phyloP scores from a whole-genome alignment of 176 grass and related monocot species.

The Phoenix roebelenii region DNA sequence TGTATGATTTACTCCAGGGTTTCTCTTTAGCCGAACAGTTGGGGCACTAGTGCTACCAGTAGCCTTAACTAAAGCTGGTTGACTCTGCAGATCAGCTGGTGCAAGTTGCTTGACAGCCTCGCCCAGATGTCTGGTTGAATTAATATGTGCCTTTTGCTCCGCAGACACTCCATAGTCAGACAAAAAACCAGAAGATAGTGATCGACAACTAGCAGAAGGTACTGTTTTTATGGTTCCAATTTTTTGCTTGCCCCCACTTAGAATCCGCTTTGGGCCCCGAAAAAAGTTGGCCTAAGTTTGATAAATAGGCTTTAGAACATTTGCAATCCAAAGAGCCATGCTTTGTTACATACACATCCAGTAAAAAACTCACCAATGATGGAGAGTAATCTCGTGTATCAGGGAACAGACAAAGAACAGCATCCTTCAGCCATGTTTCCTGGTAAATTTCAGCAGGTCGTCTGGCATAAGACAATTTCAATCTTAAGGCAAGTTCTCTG shows the following conservation, averaged over 20 bases:
- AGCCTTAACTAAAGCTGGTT: constrained; percentile 32
- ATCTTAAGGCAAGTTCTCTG: constrained; percentile 24
- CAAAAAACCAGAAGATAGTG: constrained; percentile 33
- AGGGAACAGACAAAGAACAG: constrained; percentile 54
- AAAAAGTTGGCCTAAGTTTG: constrained; percentile 69
- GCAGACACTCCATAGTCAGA: constrained; percentile 26
- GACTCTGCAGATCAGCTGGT: constrained; percentile 47
- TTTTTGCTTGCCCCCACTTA: constrained; percentile 53
- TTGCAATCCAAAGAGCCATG: background rate
- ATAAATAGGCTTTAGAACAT: constrained; percentile 8
- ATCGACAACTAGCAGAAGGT: constrained; percentile 19
- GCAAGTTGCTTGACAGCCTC: constrained; percentile 95
- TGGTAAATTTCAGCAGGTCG: constrained; percentile 42
- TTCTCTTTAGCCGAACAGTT: constrained; percentile 55
- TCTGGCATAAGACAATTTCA: constrained; percentile 38
- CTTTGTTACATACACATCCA: constrained; percentile 15
- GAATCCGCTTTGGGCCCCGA: constrained; percentile 62
- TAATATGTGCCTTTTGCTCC: constrained; percentile 44
- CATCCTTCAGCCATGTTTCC: constrained; percentile 93
- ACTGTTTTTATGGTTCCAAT: constrained; percentile 31
- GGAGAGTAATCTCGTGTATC: constrained; percentile 77
- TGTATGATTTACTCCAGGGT: constrained; percentile 37
- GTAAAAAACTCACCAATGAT: constrained; percentile 59
- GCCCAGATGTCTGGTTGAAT: constrained; percentile 57
- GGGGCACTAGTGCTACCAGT: constrained; percentile 24